Conservation (phyloP, 306 rosid genomes). For the Alnus glutinosa region DNA sequence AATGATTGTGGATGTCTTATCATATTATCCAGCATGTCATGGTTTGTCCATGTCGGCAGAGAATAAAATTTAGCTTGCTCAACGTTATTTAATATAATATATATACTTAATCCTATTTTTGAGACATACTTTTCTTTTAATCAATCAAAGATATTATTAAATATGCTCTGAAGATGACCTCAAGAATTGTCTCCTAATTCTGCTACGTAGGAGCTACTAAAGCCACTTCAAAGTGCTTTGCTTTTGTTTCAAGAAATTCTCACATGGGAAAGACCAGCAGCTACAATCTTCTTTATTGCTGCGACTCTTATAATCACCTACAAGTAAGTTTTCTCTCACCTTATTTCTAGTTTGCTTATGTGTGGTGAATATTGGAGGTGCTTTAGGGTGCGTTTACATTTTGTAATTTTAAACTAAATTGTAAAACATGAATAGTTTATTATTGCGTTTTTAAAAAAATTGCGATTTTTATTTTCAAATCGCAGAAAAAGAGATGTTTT, state of each 20-base stretch:
- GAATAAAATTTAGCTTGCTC: background rate
- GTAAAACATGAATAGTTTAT: too few relatives aligned
- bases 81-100: constrained; percentile 1
- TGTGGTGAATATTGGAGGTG: constrained; percentile 11
- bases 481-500: too few relatives aligned
- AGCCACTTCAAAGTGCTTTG: constrained; percentile 49
- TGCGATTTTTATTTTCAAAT: too few relatives aligned
- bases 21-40: background rate
- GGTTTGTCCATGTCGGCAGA: background rate
- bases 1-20: too few relatives aligned
- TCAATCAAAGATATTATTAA: constrained; percentile 7
- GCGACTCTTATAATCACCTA: constrained; percentile 55
- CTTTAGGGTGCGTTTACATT: background rate
- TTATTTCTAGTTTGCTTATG: background rate
- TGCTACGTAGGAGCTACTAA: constrained; percentile 64
- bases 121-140: constrained; percentile 13
- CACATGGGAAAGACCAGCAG: constrained; percentile 71
- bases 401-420: too few relatives aligned
- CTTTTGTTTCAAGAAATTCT: constrained; percentile 60
- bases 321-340: constrained; percentile 44
- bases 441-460: too few relatives aligned
- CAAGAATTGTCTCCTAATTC: constrained; percentile 13
- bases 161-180: constrained; percentile 23
- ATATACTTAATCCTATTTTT: constrained; percentile 2
- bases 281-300: constrained; percentile 48